Evolutionary conservation across 306 rosid species (phyloP).

Genomic region (Potentilla sterilis): DNA sequence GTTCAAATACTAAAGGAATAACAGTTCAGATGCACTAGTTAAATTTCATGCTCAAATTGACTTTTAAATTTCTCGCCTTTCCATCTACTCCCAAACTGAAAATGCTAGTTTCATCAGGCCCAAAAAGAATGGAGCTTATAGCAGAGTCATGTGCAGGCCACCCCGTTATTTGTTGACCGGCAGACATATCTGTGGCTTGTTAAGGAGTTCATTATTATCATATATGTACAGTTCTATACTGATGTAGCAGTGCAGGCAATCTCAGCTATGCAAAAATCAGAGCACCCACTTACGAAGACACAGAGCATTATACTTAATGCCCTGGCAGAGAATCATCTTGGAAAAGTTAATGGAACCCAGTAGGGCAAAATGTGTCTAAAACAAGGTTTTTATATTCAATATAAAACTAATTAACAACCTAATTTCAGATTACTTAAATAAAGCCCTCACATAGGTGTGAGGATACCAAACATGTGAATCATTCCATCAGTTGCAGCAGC

Average conservation of each 20-base stretch:
- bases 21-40: conserved; percentile 5
- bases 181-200: conserved; percentile 83
- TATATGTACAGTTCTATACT: conserved; percentile 4
- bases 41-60: conserved; percentile 15
- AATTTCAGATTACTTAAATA: conserved; percentile 13
- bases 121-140: conserved; percentile 84
- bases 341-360: not conserved
- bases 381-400: not conserved
- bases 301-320: not conserved
- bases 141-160: conserved; percentile 99
- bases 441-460: conserved; percentile 25
- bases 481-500: conserved; percentile 95
- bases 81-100: conserved; percentile 93
- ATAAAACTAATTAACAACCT: conserved; percentile 1
- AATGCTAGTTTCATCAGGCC: conserved; percentile 96
- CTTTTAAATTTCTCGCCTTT: conserved; percentile 50
- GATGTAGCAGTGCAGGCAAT: not conserved
- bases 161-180: conserved; percentile 93
- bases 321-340: not conserved
- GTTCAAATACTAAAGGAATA: not conserved
- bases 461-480: conserved; percentile 99
- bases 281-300: not conserved
- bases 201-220: conserved; percentile 41
- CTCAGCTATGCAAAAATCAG: not conserved
- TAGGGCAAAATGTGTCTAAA: not conserved